Conservation (phyloP, 768 basidiomycete species). For the Boletus reticuloceps region DNA sequence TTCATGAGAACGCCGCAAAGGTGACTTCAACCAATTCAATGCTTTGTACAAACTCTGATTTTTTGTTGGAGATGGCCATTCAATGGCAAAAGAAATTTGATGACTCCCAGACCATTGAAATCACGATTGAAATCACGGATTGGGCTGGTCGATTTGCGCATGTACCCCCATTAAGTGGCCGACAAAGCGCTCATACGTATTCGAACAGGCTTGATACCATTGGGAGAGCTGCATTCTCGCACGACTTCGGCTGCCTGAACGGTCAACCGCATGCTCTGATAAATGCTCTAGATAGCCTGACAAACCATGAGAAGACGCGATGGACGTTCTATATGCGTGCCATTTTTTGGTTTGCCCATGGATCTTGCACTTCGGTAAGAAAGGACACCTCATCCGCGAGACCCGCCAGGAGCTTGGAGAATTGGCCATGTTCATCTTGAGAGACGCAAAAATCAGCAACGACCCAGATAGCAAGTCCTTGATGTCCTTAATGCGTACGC, state of each 20-base stretch:
- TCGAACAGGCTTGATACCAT: conserved; percentile 52
- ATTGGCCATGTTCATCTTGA: conserved; percentile 52
- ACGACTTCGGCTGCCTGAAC: conserved; percentile 57
- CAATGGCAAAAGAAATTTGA: conserved; percentile 52
- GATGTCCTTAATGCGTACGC: conserved; percentile 53
- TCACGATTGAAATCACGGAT: conserved; percentile 52
- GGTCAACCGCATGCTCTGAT: conserved; percentile 48
- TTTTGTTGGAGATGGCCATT: conserved; percentile 35
- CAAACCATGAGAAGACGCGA: conserved; percentile 56
- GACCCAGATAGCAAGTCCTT: conserved; percentile 47
- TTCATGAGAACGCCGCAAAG: conserved; percentile 55
- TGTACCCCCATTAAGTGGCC: conserved; percentile 18
- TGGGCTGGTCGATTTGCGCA: conserved; percentile 65
- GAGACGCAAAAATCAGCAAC: conserved; percentile 46
- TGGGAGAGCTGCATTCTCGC: conserved; percentile 59
- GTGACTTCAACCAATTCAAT: conserved; percentile 4
- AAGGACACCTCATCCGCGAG: conserved; percentile 54
- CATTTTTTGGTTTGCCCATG: conserved; percentile 60
- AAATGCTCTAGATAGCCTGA: conserved; percentile 54
- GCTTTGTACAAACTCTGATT: background rate
- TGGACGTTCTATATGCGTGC: conserved; percentile 65
- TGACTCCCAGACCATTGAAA: conserved; percentile 34
- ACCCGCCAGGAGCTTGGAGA: conserved; percentile 54
- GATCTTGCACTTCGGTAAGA: conserved; percentile 53
- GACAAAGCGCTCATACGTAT: background rate